phyloP scores from a whole-genome alignment of 2,329 filamentous ascomycete species.

The Cladosporium halotolerans region DNA sequence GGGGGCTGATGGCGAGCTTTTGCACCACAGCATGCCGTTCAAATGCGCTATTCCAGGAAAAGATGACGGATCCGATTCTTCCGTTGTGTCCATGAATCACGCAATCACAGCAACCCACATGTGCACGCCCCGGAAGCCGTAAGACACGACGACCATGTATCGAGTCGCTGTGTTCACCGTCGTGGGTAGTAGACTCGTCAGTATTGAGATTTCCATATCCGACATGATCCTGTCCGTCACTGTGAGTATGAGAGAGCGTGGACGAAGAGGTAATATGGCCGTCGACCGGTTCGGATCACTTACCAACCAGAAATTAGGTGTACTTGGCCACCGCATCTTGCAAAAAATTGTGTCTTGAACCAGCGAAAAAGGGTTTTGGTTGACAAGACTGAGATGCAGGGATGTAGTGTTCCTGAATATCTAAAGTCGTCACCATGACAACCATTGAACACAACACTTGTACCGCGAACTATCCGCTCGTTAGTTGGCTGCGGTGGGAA shows the following conservation, averaged over 20 bases:
- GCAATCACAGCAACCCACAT: slow-evolving; percentile 44
- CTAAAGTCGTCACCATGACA: background rate
- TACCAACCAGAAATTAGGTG: background rate
- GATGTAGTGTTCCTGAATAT: background rate
- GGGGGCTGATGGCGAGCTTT: too few relatives aligned
- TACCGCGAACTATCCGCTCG: background rate
- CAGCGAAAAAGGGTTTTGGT: background rate
- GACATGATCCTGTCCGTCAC: background rate
- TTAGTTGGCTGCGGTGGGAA: background rate
- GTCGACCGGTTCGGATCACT: background rate
- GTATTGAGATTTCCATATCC: background rate
- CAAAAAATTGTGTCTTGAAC: background rate
- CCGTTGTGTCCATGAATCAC: slow-evolving; percentile 42
- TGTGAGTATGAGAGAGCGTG: background rate
- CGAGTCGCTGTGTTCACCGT: background rate
- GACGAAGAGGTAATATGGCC: background rate
- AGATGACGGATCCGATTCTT: slow-evolving; percentile 10
- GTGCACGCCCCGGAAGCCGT: slow-evolving; percentile 41
- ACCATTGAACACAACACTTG: background rate
- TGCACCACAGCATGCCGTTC: too few relatives aligned
- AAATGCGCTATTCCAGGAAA: too few relatives aligned
- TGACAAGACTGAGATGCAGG: background rate
- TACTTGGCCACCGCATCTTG: background rate
- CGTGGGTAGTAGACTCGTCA: background rate
- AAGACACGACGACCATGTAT: slow-evolving; percentile 25